A percentile compares a stretch with the other conserved stretches of the same genome.
These are phyloP conservation scores for Cyberlindnera americana DNA, from an alignment of 805 yeast species.

Conservation along the genomic window DNA sequence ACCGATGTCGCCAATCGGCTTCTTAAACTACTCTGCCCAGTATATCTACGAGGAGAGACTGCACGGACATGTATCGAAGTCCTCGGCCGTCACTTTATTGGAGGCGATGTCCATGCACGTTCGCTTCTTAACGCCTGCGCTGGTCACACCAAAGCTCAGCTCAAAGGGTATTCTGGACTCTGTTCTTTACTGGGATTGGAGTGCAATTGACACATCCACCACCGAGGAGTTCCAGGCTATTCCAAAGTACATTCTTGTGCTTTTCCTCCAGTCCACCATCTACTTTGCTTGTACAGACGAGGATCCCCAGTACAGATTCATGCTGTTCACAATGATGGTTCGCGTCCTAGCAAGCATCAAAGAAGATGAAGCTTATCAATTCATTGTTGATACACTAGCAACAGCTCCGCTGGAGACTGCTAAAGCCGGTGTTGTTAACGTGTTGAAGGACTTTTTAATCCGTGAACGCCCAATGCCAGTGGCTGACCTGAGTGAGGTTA, in stretches of 20 bases:
- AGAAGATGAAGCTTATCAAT: slow-evolving; percentile 54
- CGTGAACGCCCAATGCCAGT: slow-evolving; percentile 28
- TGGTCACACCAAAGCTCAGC: slow-evolving; percentile 24
- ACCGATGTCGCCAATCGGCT: slow-evolving; percentile 31
- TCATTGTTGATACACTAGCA: slow-evolving; percentile 59
- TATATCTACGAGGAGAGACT: slow-evolving; percentile 15
- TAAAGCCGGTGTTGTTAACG: slow-evolving; percentile 57
- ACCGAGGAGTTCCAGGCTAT: slow-evolving; percentile 21
- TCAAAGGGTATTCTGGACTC: slow-evolving; percentile 28
- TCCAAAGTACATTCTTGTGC: slow-evolving; percentile 32
- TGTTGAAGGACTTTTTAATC: slow-evolving; percentile 63
- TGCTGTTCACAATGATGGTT: slow-evolving; percentile 59
- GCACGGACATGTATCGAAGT: slow-evolving; percentile 4
- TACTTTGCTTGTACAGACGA: slow-evolving; percentile 34
- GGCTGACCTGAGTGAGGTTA: slow-evolving; percentile 8
- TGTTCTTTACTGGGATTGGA: slow-evolving; percentile 36
- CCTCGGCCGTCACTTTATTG: slow-evolving; percentile 20
- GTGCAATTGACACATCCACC: slow-evolving; percentile 26
- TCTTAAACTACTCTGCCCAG: slow-evolving; percentile 29
- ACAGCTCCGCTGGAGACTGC: slow-evolving; percentile 64
- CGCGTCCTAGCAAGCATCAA: slow-evolving; percentile 57
- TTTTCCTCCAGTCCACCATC: slow-evolving; percentile 42
- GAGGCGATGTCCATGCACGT: slow-evolving; percentile 41
- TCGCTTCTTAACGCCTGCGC: slow-evolving; percentile 39
- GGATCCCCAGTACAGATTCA: slow-evolving; percentile 36